Base-by-base conservation (phyloP, 352 stramenopile genomes). In the Pythium rishiriense region DNA sequence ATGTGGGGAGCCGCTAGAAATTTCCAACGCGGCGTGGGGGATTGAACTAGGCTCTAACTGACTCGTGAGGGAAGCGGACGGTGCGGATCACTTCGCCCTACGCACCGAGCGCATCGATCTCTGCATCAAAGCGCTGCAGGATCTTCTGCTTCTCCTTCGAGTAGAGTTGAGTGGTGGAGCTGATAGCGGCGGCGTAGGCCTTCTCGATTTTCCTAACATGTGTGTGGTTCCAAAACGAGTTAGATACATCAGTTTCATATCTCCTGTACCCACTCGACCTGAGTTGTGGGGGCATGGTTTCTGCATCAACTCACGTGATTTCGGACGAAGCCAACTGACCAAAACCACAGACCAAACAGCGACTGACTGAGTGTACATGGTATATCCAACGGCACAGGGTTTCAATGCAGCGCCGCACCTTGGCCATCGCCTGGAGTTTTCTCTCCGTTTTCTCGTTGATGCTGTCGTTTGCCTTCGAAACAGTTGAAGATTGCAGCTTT, bases 101-200 rank as follows among this genome's bases (percentile, higher is more conserved):
- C n/a, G 29, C 49, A 4, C 31, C 35, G 50, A 70, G 64, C 3
- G 43, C 47, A 28, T 66, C 64, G 22, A 76, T 56, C 28, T 73
- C 61, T 2, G 60, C 28, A 21, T 58, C 31, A 47, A 74, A 74
- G 43, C 55, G 66, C 45, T 59, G 29, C 5, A 74, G 37, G 19
- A 70, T 48, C 35, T 70, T 70, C 47, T 73, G 56, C 53, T 76
- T 74, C 69, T 76, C 69, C 19, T 66, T 74, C 29, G 56, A 42
- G 45, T 55, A 66, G 19, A 73, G 61, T 39, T 76, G 66, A 7
- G 61, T 43, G 1, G 69, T 66, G 7, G 65, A 64, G 21, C 19
- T 64, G 41, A 71, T 58, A 17, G 62, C 66, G 14, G 56, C 21
- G 4, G 54, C 39, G 22, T 53, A 66, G 1, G 69, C 60, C 50